phyloP scores from a whole-genome alignment of 2,329 filamentous ascomycete genomes.

The Pleurostoma richardsiae region DNA sequence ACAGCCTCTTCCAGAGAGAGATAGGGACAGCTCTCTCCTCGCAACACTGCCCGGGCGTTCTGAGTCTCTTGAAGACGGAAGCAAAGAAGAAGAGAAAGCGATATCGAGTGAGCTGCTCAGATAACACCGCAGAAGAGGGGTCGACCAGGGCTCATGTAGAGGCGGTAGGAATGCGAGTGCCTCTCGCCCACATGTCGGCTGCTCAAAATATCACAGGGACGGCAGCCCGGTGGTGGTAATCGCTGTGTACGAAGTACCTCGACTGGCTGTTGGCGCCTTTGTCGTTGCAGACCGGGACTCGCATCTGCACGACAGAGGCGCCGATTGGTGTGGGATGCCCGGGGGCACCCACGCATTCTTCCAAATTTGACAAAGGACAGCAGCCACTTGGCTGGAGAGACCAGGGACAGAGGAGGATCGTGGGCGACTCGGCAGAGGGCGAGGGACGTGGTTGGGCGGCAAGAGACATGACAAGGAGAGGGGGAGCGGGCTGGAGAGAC shows the following conservation, averaged over 20 bases:
- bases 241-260: background rate
- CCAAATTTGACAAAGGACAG: conserved; percentile 5
- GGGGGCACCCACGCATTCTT: background rate
- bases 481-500: background rate
- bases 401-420: conserved; percentile 2
- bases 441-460: conserved; percentile 8
- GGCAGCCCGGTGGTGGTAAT: background rate
- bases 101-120: background rate
- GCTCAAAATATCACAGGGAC: background rate
- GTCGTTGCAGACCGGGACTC: background rate
- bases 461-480: conserved; percentile 13
- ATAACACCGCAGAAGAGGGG: background rate
- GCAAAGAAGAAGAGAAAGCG: background rate
- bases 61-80: too few species aligned
- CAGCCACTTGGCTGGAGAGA: conserved; percentile 12
- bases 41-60: too few species aligned
- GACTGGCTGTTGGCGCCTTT: background rate
- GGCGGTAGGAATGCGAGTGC: background rate
- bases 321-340: background rate
- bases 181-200: background rate
- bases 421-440: background rate
- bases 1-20: background rate
- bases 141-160: background rate
- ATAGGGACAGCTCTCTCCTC: too few species aligned
- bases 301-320: background rate